Percentiles rank a stretch among this genome's conserved stretches.
These are phyloP conservation scores for Tephrocybe sp. DNA, from an alignment of 768 basidiomycete genomes.

Conservation along the genomic window DNA sequence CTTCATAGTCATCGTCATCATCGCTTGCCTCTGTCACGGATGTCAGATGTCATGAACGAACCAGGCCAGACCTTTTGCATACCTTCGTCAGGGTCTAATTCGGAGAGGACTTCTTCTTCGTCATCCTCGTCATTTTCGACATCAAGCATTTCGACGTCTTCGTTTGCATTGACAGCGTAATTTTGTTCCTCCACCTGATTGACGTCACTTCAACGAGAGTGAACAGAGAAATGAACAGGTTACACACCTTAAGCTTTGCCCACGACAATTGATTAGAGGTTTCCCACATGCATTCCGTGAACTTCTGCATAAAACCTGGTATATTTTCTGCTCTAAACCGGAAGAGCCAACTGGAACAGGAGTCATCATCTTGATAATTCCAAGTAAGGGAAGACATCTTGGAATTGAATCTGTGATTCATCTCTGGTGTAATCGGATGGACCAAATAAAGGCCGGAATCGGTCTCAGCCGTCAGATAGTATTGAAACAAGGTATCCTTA, in stretches of 20 bases:
- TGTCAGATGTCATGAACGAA: background rate
- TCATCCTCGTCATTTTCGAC: constrained; percentile 72
- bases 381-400: constrained; percentile 79
- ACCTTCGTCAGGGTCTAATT: constrained; percentile 67
- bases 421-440: constrained; percentile 61
- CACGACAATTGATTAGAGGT: constrained; percentile 68
- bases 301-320: constrained; percentile 53
- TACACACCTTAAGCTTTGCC: constrained; percentile 72
- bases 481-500: constrained; percentile 45
- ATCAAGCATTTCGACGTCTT: constrained; percentile 89
- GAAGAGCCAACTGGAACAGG: constrained; percentile 79
- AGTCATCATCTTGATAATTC: constrained; percentile 64
- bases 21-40: constrained; percentile 39
- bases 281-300: constrained; percentile 80
- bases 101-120: constrained; percentile 72
- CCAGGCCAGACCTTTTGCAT: background rate
- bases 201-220: background rate
- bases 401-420: constrained; percentile 69
- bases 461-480: constrained; percentile 56
- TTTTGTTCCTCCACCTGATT: constrained; percentile 76
- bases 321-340: constrained; percentile 64
- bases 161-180: constrained; percentile 76
- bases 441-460: constrained; percentile 50
- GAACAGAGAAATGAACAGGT: background rate
- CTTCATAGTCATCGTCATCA: constrained; percentile 37